These are phyloP conservation scores for Micractinium sp. DNA, from an alignment of 139 green algal species.

Conservation along the genomic window DNA sequence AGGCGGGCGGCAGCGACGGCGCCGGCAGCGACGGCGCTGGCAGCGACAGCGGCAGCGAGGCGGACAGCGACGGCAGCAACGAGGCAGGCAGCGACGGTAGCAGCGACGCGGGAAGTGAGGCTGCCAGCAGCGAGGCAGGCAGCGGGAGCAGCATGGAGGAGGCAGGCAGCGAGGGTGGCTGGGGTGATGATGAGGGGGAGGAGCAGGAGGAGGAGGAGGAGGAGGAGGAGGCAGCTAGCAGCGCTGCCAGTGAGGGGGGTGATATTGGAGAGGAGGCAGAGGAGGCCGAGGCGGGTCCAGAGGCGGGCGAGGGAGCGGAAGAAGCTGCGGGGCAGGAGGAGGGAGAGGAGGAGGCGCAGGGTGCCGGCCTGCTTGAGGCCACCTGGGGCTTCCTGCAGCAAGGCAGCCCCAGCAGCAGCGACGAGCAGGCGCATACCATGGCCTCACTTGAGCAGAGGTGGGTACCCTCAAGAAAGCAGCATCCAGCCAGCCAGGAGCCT, in stretches of 20 bases:
- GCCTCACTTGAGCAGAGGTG: constrained; percentile 20
- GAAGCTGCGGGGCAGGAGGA: not conserved
- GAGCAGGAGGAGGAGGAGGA: not conserved
- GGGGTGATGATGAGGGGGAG: not conserved
- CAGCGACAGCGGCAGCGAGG: not conserved
- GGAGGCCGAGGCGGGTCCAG: not conserved
- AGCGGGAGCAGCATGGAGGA: not conserved
- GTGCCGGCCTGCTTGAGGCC: constrained; percentile 2
- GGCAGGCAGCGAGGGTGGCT: not conserved
- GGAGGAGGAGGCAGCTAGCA: not conserved
- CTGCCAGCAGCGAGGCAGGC: not conserved
- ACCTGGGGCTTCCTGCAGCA: constrained; percentile 28
- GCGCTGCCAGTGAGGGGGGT: not conserved
- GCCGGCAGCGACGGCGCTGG: not conserved
- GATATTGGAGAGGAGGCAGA: not conserved
- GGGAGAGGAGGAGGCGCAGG: not conserved
- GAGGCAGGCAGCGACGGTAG: not conserved
- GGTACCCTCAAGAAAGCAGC: not conserved
- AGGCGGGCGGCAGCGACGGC: not conserved
- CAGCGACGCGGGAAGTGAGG: not conserved
- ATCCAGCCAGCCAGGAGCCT: too few species aligned
- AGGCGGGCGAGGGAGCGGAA: not conserved
- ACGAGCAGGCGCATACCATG: not conserved
- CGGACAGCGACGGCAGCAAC: not conserved
- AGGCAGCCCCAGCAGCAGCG: not conserved